phyloP scores from a whole-genome alignment of 805 yeast genomes.

The Candida mattraensis region DNA sequence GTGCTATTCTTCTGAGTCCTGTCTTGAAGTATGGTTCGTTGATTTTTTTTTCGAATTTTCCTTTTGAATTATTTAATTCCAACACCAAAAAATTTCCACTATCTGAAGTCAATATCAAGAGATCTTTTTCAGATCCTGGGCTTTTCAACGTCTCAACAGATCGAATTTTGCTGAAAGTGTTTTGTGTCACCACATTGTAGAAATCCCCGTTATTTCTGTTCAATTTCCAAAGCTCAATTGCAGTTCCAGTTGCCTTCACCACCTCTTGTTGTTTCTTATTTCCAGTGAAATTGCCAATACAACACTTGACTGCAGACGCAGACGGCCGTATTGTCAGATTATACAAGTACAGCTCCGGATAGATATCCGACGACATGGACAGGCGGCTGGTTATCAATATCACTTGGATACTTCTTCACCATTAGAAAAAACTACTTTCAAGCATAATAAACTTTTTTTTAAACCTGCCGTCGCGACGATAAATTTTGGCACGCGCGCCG shows the following conservation, averaged over 20 bases:
- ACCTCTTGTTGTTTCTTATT: constrained; percentile 58
- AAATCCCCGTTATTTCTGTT: constrained; percentile 60
- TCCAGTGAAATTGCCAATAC: constrained; percentile 70
- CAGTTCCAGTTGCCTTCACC: constrained; percentile 54
- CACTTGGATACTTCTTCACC: too few relatives aligned
- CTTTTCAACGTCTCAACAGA: constrained; percentile 49
- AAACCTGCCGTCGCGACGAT: constrained; percentile 12
- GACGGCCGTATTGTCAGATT: constrained; percentile 70
- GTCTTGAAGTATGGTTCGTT: constrained; percentile 73
- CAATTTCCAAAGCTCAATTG: constrained; percentile 52
- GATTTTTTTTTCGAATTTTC: constrained; percentile 39
- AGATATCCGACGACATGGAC: constrained; percentile 23
- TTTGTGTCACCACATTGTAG: constrained; percentile 39
- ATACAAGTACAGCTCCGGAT: constrained; percentile 53
- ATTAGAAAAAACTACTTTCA: background rate
- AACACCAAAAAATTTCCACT: constrained; percentile 67
- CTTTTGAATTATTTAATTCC: constrained; percentile 28
- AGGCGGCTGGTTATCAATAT: too few relatives aligned
- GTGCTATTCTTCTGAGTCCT: constrained; percentile 72
- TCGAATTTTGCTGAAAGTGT: constrained; percentile 60
- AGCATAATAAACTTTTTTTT: constrained; percentile 3
- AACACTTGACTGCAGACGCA: constrained; percentile 49
- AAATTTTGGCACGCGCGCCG: constrained; percentile 5
- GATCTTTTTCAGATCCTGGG: constrained; percentile 55
- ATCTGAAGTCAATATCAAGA: constrained; percentile 71